A percentile compares a stretch with the other conserved stretches of the same genome.
Evolutionary conservation across 2,329 filamentous ascomycete genomes (phyloP).

Genomic region (Cladophialophora psammophila): DNA sequence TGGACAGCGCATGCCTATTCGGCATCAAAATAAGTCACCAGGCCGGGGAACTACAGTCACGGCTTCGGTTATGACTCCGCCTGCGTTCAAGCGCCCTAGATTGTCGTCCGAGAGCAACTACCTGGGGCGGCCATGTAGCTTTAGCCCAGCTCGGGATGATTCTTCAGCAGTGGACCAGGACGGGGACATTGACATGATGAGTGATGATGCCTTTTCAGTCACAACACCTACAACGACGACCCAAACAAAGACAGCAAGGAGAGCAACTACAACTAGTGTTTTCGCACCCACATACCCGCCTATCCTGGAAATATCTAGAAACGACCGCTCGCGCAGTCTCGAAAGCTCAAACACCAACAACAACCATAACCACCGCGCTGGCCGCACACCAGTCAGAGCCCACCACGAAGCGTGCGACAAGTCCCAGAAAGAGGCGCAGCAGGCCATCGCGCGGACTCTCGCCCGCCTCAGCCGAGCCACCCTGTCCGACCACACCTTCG

Average conservation of each 20-base stretch:
- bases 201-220: neutral
- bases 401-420: neutral
- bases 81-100: conserved; percentile 1
- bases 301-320: neutral
- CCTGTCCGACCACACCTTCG: conserved; percentile 16
- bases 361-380: neutral
- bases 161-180: neutral
- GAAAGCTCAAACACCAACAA: neutral
- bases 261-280: neutral
- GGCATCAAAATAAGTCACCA: neutral
- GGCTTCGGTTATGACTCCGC: neutral
- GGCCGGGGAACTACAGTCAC: neutral
- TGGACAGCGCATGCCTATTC: neutral
- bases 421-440: neutral
- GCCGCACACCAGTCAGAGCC: no score
- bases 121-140: neutral
- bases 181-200: neutral
- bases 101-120: neutral
- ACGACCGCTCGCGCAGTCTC: neutral
- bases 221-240: neutral
- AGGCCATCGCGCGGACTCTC: neutral
- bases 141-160: neutral
- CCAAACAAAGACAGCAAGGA: neutral
- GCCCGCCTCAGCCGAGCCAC: neutral
- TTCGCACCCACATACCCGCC: neutral